These are phyloP conservation scores for Paraphoma chrysanthemicola DNA, from an alignment of 2,329 filamentous ascomycete genomes.

Conservation along the genomic window DNA sequence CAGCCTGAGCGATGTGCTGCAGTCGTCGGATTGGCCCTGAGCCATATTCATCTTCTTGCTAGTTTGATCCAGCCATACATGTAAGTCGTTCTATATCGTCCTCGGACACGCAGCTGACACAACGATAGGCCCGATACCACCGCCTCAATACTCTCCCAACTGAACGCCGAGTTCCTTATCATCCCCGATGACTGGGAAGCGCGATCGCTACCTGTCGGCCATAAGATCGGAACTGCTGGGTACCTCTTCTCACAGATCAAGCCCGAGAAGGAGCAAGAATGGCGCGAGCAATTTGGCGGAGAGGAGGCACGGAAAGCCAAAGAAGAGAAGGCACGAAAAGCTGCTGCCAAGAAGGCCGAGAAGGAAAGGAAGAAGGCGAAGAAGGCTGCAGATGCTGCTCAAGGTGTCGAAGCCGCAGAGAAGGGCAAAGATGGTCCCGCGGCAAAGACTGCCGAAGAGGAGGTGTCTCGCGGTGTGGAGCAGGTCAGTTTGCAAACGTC, in stretches of 20 bases:
- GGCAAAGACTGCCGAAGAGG: conserved; percentile 50
- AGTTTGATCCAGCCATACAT: conserved; percentile 84
- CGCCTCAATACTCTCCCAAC: conserved; percentile 76
- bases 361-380: conserved; percentile 67
- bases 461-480: conserved; percentile 54
- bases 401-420: conserved; percentile 81
- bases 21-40: conserved; percentile 79
- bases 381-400: conserved; percentile 63
- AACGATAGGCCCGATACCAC: conserved; percentile 49
- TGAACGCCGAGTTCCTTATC: conserved; percentile 63
- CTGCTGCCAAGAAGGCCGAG: conserved; percentile 65
- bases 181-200: conserved; percentile 63
- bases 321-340: conserved; percentile 71
- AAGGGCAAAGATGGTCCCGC: conserved; percentile 64
- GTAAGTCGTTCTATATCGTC: conserved; percentile 31
- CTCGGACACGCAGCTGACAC: background rate
- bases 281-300: conserved; percentile 77
- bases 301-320: conserved; percentile 71
- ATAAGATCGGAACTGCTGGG: conserved; percentile 80
- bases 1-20: conserved; percentile 66
- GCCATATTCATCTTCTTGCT: conserved; percentile 82
- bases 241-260: conserved; percentile 87
- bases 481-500: conserved; percentile 54
- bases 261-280: conserved; percentile 80
- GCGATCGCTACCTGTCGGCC: conserved; percentile 63